These are phyloP conservation scores for Globisporangium takayamanum DNA, from an alignment of 352 stramenopile species.

Conservation along the genomic window DNA sequence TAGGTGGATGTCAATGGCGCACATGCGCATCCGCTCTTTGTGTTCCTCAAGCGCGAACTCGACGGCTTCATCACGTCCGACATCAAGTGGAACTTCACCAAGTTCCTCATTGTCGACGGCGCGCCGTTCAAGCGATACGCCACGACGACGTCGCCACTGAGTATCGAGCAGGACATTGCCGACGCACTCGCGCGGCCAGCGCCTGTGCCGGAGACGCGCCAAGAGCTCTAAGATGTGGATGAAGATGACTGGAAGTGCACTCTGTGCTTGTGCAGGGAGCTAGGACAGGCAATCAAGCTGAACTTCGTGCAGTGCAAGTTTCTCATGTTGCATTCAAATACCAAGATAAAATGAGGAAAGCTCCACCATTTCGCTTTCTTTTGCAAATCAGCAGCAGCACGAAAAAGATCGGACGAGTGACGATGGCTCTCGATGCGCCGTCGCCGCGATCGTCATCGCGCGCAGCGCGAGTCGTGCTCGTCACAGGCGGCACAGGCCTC, in stretches of 20 bases:
- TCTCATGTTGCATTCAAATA: no score
- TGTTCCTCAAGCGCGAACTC: conserved; percentile 81
- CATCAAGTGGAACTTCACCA: conserved; percentile 89
- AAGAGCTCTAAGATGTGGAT: conserved; percentile 5
- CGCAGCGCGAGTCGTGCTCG: conserved; percentile 66
- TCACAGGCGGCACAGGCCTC: conserved; percentile 95
- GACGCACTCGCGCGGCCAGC: conserved; percentile 23
- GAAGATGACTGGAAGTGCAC: background rate
- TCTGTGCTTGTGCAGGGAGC: no score
- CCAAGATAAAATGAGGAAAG: no score
- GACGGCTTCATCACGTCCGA: conserved; percentile 59
- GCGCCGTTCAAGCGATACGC: conserved; percentile 64
- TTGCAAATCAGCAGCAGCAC: no score
- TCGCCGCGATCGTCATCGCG: no score
- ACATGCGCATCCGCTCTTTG: conserved; percentile 83
- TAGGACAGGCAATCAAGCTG: no score
- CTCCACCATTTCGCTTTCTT: no score
- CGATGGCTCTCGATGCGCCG: no score
- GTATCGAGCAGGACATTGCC: conserved; percentile 63
- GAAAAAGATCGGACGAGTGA: no score
- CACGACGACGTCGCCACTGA: conserved; percentile 51
- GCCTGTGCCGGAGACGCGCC: background rate
- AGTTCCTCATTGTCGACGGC: conserved; percentile 79
- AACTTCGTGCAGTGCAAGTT: no score
- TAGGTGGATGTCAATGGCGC: conserved; percentile 93